These are phyloP conservation scores for Blastosporella zonata DNA, from an alignment of 1,284 basidiomycete species.

Conservation along the genomic window DNA sequence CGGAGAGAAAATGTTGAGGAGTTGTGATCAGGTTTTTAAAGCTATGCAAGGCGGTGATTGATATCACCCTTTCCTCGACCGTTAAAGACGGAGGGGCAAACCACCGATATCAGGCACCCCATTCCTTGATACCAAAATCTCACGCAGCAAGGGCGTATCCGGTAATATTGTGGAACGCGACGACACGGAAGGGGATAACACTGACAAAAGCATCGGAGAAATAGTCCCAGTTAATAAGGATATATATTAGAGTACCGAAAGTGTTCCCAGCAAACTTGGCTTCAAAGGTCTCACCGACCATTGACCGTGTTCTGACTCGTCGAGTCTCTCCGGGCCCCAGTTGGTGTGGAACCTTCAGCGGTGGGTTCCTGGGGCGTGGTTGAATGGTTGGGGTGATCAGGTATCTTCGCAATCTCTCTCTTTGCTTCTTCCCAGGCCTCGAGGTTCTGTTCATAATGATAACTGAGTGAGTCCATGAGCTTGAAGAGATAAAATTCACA, in stretches of 20 bases:
- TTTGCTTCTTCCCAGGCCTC: slow-evolving; percentile 97
- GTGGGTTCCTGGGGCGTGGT: slow-evolving; percentile 38
- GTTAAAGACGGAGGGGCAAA: not conserved
- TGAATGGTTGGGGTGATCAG: slow-evolving; percentile 78
- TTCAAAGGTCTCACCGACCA: slow-evolving; percentile 32
- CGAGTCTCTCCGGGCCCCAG: slow-evolving; percentile 54
- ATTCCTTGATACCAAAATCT: not conserved
- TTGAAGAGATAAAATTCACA: slow-evolving; percentile 8
- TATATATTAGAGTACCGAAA: slow-evolving; percentile 12
- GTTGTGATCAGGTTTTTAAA: too few relatives aligned
- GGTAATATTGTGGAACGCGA: too few relatives aligned
- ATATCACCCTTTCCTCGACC: too few relatives aligned
- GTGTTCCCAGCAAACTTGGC: not conserved
- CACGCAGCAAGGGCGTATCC: too few relatives aligned
- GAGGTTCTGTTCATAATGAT: slow-evolving; percentile 64
- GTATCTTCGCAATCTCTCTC: slow-evolving; percentile 85
- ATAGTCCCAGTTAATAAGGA: slow-evolving; percentile 13
- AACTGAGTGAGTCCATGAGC: slow-evolving; percentile 5
- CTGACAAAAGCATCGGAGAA: slow-evolving; percentile 1
- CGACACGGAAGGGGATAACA: not conserved
- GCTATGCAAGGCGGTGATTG: too few relatives aligned
- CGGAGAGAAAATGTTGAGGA: too few relatives aligned
- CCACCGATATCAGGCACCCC: not conserved
- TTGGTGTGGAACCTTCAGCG: slow-evolving; percentile 29
- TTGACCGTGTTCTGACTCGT: slow-evolving; percentile 54